Conservation (phyloP, 768 basidiomycete genomes). For the Mrakia hoshinonis region DNA sequence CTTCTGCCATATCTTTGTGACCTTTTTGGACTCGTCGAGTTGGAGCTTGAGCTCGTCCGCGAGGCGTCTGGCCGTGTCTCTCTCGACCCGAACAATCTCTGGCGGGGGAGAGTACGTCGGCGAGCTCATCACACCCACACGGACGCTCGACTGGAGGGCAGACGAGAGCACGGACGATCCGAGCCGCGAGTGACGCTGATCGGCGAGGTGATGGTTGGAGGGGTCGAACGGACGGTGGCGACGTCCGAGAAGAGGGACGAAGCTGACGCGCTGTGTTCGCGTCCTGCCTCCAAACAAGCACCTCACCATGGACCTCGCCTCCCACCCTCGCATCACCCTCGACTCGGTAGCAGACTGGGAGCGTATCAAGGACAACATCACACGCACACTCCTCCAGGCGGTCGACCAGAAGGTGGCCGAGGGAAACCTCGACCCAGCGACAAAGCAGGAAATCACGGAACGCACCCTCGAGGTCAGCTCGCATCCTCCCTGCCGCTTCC, state of each 20-base stretch:
- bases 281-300: not conserved
- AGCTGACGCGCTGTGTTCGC: no score
- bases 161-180: no score
- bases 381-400: not conserved
- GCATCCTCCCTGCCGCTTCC: not conserved
- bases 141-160: not conserved
- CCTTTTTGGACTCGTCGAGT: not conserved
- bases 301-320: not conserved
- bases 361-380: conserved; percentile 6
- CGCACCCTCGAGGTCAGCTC: conserved; percentile 19
- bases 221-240: no score
- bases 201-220: no score
- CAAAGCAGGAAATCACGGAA: conserved; percentile 7
- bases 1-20: conserved; percentile 8
- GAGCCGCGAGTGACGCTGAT: no score
- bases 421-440: not conserved
- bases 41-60: not conserved
- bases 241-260: no score
- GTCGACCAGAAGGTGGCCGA: conserved; percentile 1
- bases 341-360: not conserved
- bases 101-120: not conserved
- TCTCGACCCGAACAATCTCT: not conserved
- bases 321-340: conserved; percentile 6
- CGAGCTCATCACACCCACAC: not conserved
- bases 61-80: not conserved